Conservation (phyloP, 116 monocot genomes). For the Iris pallida region DNA sequence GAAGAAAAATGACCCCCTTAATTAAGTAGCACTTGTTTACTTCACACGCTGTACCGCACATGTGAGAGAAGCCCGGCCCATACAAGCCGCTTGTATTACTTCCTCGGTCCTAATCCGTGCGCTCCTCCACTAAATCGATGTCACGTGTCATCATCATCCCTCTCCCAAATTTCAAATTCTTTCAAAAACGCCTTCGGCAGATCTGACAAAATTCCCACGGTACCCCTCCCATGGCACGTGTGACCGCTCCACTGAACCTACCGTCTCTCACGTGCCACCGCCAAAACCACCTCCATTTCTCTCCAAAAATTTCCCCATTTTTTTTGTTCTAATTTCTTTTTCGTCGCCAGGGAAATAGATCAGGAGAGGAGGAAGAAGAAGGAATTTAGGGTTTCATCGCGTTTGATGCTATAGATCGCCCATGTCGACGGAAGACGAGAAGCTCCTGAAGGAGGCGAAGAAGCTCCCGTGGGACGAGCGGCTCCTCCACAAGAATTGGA, state of each 20-base stretch:
- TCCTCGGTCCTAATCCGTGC: too few relatives aligned
- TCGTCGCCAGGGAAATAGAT: slow-evolving; percentile 6
- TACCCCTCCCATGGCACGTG: slow-evolving; percentile 5
- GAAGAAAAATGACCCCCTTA: too few relatives aligned
- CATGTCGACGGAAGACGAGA: slow-evolving; percentile 99
- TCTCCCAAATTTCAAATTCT: slow-evolving; percentile 17
- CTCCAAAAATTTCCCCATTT: not conserved
- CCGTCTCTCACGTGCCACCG: slow-evolving; percentile 35
- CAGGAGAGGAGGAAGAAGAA: not conserved
- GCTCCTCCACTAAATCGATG: not conserved
- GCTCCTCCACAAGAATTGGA: slow-evolving; percentile 97
- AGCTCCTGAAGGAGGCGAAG: slow-evolving; percentile 97
- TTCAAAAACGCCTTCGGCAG: slow-evolving; percentile 2
- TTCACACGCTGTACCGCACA: too few relatives aligned
- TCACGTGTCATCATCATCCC: not conserved
- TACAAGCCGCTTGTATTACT: too few relatives aligned
- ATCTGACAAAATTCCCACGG: slow-evolving; percentile 6
- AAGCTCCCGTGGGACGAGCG: slow-evolving; percentile 99
- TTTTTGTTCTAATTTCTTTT: not conserved
- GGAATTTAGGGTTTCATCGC: not conserved
- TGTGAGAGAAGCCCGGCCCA: too few relatives aligned
- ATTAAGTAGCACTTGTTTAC: too few relatives aligned
- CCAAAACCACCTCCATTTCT: not conserved
- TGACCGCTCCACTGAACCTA: slow-evolving; percentile 38
- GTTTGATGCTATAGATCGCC: slow-evolving; percentile 7